phyloP scores from a whole-genome alignment of 169 alveolate genomes.

The Amoebophrya sp. region DNA sequence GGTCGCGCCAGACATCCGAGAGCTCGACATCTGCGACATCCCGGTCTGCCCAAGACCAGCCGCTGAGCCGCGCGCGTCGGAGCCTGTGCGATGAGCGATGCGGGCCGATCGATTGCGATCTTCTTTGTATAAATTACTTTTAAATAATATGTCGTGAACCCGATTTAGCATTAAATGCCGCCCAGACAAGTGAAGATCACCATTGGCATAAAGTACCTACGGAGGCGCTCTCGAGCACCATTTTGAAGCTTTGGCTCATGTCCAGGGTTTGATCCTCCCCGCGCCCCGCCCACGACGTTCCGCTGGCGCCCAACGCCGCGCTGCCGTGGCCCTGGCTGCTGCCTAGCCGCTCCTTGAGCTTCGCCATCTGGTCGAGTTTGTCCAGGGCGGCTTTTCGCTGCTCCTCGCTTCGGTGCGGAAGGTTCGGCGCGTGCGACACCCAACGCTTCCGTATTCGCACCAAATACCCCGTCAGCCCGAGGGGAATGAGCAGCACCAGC shows the following conservation, averaged over 20 bases:
- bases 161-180: neutral
- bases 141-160: neutral
- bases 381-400: neutral
- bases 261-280: neutral
- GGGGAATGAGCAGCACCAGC: neutral
- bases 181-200: neutral
- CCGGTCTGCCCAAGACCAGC: too few relatives aligned
- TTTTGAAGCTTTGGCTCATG: neutral
- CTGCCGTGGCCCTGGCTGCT: neutral
- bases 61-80: too few relatives aligned
- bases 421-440: neutral
- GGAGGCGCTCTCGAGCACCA: neutral
- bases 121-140: neutral
- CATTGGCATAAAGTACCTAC: too few relatives aligned
- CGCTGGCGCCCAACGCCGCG: neutral
- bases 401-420: neutral
- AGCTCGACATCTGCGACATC: too few relatives aligned
- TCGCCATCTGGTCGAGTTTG: neutral
- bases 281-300: neutral
- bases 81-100: too few relatives aligned
- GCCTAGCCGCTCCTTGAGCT: neutral
- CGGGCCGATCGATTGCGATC: too few relatives aligned
- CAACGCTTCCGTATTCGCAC: neutral
- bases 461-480: neutral
- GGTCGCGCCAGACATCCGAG: too few relatives aligned